Base-by-base conservation (phyloP, 2,329 filamentous ascomycete species). In the Calonectria leucothoes region DNA sequence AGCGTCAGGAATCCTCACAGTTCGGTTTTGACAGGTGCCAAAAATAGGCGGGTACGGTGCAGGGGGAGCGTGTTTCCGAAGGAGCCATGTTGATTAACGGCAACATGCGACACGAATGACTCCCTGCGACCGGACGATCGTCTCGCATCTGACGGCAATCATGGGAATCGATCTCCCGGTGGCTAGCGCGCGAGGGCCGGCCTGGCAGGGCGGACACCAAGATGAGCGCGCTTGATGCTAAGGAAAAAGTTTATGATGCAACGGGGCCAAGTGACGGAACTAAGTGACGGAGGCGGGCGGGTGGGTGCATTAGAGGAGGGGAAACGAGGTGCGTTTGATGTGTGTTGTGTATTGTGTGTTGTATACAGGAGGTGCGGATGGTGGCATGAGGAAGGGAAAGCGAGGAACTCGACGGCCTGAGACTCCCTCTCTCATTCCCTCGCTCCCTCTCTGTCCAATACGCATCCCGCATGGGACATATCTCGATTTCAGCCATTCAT, bases 141-240 rank as follows among this genome's bases (percentile, higher is more conserved):
- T 33, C 55, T 61, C 55, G 55, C 37, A 61, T 61, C 55, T 39
- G 55, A 61, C 31, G 55, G 33, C 33, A 61, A 61, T 61, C 55
- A 61, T 27, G 55, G 55, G n/a, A 27, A 61, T 61, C 55, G 35
- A 61, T 61, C 55, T 61, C 31, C 20, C 55, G 55, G 23, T 37
- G 8, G 6, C 37, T 61, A 61, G 55, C 55, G 55, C 55, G 55
- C 55, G 10, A 61, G 23, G 55, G 31, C 4, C 33, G 55, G 33
- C 23, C 33, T 12, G 20, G 33, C n/a, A 57, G 52, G 52, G 33
- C 33, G 33, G 55, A 33, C 33, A 37, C 27, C 31, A 4, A 23
- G 31, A 17, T 39, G 33, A 27, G 55, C 17, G 55, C 17, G 25
- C 27, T 39, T 61, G 35, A 61, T 61, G 55, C 55, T 39, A 61